These are phyloP conservation scores for Citrus mangshanensis DNA, from an alignment of 345 rosid species.

Conservation along the genomic window DNA sequence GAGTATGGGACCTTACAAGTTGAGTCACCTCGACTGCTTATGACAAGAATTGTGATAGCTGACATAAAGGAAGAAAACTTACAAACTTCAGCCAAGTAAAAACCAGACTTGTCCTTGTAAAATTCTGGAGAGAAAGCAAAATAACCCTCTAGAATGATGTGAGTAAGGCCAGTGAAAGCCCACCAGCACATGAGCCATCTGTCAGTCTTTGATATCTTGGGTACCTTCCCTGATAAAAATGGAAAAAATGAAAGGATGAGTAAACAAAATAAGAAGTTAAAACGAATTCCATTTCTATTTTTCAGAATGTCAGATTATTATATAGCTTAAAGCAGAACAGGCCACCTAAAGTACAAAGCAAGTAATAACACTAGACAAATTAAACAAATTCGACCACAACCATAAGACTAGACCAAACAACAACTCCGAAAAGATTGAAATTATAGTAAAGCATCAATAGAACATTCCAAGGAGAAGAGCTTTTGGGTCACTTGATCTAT, in stretches of 20 bases:
- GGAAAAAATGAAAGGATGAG: neutral
- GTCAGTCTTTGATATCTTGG: constrained; percentile 43
- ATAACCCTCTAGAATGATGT: constrained; percentile 79
- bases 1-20: neutral
- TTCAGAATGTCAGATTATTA: too few relatives aligned
- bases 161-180: constrained; percentile 93
- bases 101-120: constrained; percentile 65
- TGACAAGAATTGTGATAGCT: neutral
- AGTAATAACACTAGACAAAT: neutral
- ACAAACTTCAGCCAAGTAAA: constrained; percentile 93
- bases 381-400: neutral
- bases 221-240: constrained; percentile 34
- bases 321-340: neutral
- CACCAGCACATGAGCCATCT: constrained; percentile 95
- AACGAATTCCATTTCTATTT: neutral
- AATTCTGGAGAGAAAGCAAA: constrained; percentile 89
- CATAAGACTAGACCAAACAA: neutral
- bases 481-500: neutral
- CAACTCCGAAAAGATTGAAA: neutral
- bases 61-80: constrained; percentile 32
- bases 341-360: neutral
- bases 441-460: neutral
- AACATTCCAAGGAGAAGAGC: neutral
- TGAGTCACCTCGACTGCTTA: neutral
- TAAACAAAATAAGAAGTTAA: neutral